Base-by-base conservation (phyloP, 371 early-diverging fungal species). In the Mucor circinelloides region DNA sequence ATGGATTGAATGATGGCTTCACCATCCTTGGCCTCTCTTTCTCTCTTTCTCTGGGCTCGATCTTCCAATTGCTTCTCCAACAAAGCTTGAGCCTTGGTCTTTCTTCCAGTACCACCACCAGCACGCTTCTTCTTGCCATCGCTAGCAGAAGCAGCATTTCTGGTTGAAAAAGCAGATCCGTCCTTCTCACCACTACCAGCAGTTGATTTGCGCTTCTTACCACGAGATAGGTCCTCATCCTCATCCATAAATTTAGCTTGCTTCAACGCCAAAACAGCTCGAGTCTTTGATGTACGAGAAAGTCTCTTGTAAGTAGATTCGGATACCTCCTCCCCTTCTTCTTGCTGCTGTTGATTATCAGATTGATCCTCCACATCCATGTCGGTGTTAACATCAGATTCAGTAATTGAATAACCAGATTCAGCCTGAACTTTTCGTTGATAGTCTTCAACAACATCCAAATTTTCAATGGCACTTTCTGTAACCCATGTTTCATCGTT, bases 221-320 rank as follows among this genome's bases (percentile, higher is more conserved):
- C 56, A 63, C 66, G 40, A 17, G 59, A 2, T 28, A 27, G 2
- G 40, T 38, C 42, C 8, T 70, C 55, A 5, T 40, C 58, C 9
- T 70, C 60, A 12, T 62, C 46, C 3, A 30, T 34, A 30, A 44
- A 59, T 19, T 31, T 42, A 17, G n/a, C 6, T 17, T 58, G 50
- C 25, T 72, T 69, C 31, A 77, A 40, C n/a, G 73, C 71, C 28
- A 78, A 46, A 7, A 77, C 58, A 23, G 77, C 79, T 46, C 80
- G 74, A 2, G 67, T 70, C 64, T 79, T 79, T 6, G 76, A 78
- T 17, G 57, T 19, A 27, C 77, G 70, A 10, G 64, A 57, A 6
- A 63, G 48, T 7, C 74, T 71, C 25, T 56, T 56, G n/a, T 19
- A 8, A 12, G 0, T 27, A 2, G 13, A 15, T 6, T 40, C 38